Evolutionary conservation across 805 yeast genomes (phyloP), one percentile per base, ranked within the genome.

Genomic region (Hanseniaspora meyeri): DNA sequence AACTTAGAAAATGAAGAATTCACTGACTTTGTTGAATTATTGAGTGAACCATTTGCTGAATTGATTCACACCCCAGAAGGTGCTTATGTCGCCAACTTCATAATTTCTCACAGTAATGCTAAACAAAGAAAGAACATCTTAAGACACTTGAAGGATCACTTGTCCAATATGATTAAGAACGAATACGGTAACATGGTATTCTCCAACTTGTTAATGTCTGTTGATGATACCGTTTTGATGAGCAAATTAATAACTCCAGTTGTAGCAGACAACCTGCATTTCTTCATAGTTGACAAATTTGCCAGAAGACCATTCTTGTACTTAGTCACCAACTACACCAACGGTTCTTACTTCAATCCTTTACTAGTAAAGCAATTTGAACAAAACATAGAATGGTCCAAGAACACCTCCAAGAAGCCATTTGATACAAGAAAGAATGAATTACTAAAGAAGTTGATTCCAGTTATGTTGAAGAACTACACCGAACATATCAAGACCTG

Each of bases 1-100:
- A 80, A 80, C 59, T 27, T 53, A 7, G 68, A 63, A 29, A 80
- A 77, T 48, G 76, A 77, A 43, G 91, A 87, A 68, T 78, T 82
- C 58, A 77, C 85, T 62, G 95, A 87, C 55, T 82, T 91, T 65
- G 80, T 89, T 62, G 96, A 89, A 59, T 72, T 88, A 46, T 73
- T 91, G 60, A 78, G 81, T 54, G 97, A 90, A 65, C 96, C 89
- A 68, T 77, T 88, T 68, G 95, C 96, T 19, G 97, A 91, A 72
- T 77, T 91, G 68, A 96, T 90, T 36, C 98, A 91, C 68, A 91
- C 98, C 0, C 83, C 83, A 55, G 97, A 90, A 68, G 98, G 98
- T 62, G 74, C 91, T 50, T 95, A 87, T 63, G 97, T 89, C 58
- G 96, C 96, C 0, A 81, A 86, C 63, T 77, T 82, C 34, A 75